A percentile compares a stretch with the other conserved stretches of the same genome.
phyloP scores from a whole-genome alignment of 2,329 filamentous ascomycete genomes.

The Huntiella bhutanensis region DNA sequence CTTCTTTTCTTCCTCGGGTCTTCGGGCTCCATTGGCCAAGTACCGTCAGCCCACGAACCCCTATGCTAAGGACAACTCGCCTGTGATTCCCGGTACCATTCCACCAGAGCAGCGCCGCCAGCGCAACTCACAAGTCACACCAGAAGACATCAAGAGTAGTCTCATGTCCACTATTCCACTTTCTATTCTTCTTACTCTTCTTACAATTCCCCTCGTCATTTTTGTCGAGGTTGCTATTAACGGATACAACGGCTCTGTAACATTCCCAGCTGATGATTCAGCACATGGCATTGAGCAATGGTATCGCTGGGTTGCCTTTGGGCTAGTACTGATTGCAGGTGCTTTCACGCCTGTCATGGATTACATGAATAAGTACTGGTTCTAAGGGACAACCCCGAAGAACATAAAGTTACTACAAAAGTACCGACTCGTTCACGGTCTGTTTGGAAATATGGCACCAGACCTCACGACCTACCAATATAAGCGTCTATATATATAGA shows the following conservation, averaged over 20 bases:
- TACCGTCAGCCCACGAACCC: slow-evolving; percentile 6
- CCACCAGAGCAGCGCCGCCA: slow-evolving; percentile 8
- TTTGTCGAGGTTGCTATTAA: slow-evolving; percentile 10
- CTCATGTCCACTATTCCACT: slow-evolving; percentile 8
- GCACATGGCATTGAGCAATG: slow-evolving; percentile 6
- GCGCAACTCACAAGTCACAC: slow-evolving; percentile 2
- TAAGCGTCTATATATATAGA: not conserved
- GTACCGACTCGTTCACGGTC: no score
- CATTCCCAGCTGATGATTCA: slow-evolving; percentile 4
- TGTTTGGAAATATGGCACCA: no score
- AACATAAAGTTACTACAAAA: not conserved
- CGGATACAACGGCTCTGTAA: slow-evolving; percentile 8
- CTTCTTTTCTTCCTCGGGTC: slow-evolving; percentile 7
- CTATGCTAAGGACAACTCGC: slow-evolving; percentile 9
- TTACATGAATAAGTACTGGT: slow-evolving; percentile 11
- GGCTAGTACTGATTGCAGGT: slow-evolving; percentile 6
- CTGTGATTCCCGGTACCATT: slow-evolving; percentile 9
- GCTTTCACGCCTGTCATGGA: slow-evolving; percentile 9
- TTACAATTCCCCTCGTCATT: slow-evolving; percentile 9
- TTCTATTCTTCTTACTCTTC: slow-evolving; percentile 5
- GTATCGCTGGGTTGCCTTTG: slow-evolving; percentile 10
- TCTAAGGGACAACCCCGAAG: slow-evolving; percentile 3
- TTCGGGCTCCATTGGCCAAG: slow-evolving; percentile 5
- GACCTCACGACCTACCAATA: no score
- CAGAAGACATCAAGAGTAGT: not conserved